Evolutionary conservation across 2,329 filamentous ascomycete species (phyloP), one percentile per base, ranked within the genome.

Genomic region (Phialemoniopsis sp.): DNA sequence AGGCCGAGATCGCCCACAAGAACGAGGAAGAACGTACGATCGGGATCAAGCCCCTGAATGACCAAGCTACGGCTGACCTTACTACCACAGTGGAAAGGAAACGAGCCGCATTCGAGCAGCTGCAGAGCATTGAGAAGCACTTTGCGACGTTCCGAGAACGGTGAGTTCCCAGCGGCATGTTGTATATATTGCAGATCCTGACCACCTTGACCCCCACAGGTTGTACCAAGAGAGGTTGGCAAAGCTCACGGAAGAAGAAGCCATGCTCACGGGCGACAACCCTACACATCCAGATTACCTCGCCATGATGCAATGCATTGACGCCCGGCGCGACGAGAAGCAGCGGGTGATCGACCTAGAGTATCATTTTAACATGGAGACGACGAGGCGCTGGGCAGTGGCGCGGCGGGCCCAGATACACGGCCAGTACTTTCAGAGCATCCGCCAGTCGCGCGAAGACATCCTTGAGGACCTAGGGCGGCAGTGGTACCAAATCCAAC

Each of bases 401-500:
- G 89, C 89, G 15, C 85, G 89, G 50, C 80, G 89, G 46, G 81
- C 88, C 38, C 89, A 96, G 58, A 80, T 91, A 39, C 87, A 94
- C 64, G 85, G 86, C 43, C 90, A 96, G 54, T 97, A 87, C 61
- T 90, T 89, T 60, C 93, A 98, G 61, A 80, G 81, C 35, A 78
- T 90, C 28, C 82, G 93, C 40, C 87, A 95, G 55, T 77, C 86
- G 48, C 81, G 93, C 44, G 91, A 97, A 59, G 76, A 76, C 40
- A 78, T 86, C 34, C 72, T 97, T 21, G 85, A 90, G 46, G 74
- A 83, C 42, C 80, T 95, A 42, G 91, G 93, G 54, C 82, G 89
- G 59, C 83, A 93, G 49, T 95, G 91, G 76, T 95, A 95, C 62
- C 85, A 91, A 50, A 87, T 97, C 41, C 91, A 97, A 59, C 83